A percentile compares a stretch with the other conserved stretches of the same genome.
phyloP scores from a whole-genome alignment of 495 filamentous ascomycete species.

The Aspergillus panamensis region DNA sequence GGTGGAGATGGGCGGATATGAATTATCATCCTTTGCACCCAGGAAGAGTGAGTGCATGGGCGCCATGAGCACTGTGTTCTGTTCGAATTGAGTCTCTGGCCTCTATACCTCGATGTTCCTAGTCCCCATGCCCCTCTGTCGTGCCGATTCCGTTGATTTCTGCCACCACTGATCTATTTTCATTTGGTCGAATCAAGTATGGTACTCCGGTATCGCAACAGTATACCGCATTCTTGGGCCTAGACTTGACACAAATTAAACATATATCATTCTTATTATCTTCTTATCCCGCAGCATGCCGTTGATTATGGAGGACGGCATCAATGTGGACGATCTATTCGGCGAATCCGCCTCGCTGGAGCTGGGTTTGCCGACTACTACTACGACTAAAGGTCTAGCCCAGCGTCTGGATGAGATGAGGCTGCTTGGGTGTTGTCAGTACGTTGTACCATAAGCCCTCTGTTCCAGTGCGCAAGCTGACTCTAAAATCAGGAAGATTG shows the following conservation, averaged over 20 bases:
- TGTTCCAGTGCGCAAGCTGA: neutral
- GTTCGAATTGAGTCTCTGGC: neutral
- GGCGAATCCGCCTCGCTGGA: conserved; percentile 58
- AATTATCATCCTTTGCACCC: conserved; percentile 4
- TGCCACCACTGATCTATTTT: neutral
- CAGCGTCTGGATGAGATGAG: conserved; percentile 79
- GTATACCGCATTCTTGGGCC: neutral
- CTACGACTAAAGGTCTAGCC: conserved; percentile 61
- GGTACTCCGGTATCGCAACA: neutral
- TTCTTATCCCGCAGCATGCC: conserved; percentile 27
- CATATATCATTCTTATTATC: neutral
- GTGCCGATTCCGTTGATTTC: neutral
- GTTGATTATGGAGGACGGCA: conserved; percentile 64
- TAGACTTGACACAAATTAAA: conserved; percentile 2
- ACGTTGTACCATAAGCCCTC: conserved; percentile 32
- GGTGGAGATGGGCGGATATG: neutral
- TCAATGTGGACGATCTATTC: conserved; percentile 73
- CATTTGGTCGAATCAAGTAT: neutral
- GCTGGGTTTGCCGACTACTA: conserved; percentile 52
- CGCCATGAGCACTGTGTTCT: neutral
- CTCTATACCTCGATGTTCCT: neutral
- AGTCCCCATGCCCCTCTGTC: neutral
- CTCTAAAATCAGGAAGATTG: conserved; percentile 59
- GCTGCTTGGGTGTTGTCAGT: conserved; percentile 78
- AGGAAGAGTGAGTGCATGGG: neutral